Conservation (phyloP, 371 early-diverging fungal genomes). For the Mucor lusitanicus region DNA sequence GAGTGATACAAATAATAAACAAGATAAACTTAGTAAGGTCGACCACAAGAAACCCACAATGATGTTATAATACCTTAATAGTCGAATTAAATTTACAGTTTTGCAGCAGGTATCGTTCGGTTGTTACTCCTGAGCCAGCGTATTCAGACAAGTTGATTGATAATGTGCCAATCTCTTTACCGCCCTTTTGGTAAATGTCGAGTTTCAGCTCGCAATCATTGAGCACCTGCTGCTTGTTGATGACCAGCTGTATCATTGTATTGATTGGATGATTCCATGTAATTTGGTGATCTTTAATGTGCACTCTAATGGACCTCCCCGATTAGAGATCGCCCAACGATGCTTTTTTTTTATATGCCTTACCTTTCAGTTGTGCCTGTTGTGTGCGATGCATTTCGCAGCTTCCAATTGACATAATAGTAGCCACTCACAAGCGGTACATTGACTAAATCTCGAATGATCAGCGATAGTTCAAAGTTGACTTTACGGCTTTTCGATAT, state of each 20-base stretch:
- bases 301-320: neutral
- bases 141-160: conserved; percentile 50
- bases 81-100: conserved; percentile 49
- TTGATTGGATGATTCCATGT: conserved; percentile 49
- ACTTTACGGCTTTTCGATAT: conserved; percentile 35
- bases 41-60: neutral
- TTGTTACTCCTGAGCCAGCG: conserved; percentile 32
- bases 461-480: conserved; percentile 24
- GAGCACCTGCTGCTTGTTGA: conserved; percentile 59
- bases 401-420: conserved; percentile 34
- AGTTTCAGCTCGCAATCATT: conserved; percentile 62
- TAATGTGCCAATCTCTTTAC: conserved; percentile 54
- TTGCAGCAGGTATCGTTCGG: conserved; percentile 44
- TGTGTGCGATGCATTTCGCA: conserved; percentile 28
- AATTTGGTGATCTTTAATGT: conserved; percentile 48
- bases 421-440: conserved; percentile 41
- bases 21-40: neutral
- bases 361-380: conserved; percentile 26
- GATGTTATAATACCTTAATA: conserved; percentile 2
- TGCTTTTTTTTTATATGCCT: too few relatives aligned
- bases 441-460: conserved; percentile 35
- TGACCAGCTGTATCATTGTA: conserved; percentile 42
- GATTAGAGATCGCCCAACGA: neutral
- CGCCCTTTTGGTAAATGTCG: conserved; percentile 62
- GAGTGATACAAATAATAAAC: neutral